phyloP scores from a whole-genome alignment of 371 early-diverging fungal genomes.

The Circinella umbellata region DNA sequence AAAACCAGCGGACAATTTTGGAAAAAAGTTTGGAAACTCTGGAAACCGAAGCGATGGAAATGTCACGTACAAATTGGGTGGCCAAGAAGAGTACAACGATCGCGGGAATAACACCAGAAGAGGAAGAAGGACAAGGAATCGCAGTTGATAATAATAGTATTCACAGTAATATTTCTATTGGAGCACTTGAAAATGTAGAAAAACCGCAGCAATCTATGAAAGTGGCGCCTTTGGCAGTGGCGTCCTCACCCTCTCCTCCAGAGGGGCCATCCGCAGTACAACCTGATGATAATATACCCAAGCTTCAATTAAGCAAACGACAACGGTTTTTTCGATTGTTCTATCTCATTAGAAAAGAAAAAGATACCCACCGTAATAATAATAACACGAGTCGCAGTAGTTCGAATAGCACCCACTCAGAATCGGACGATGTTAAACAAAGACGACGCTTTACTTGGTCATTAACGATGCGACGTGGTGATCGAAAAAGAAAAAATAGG shows the following conservation, averaged over 20 bases:
- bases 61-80: not conserved
- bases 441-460: not conserved
- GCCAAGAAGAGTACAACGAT: too few species aligned
- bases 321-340: slow-evolving; percentile 5
- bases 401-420: not conserved
- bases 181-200: too few species aligned
- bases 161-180: too few species aligned
- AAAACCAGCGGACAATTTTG: not conserved
- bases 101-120: too few species aligned
- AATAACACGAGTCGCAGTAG: not conserved
- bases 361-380: not conserved
- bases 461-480: slow-evolving; percentile 6
- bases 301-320: slow-evolving; percentile 4
- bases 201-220: not conserved
- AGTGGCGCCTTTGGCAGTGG: too few species aligned
- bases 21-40: not conserved
- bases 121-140: too few species aligned
- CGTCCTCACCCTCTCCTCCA: not conserved
- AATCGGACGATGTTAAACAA: not conserved
- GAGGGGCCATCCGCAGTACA: not conserved
- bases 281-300: not conserved
- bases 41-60: not conserved
- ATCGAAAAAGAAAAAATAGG: slow-evolving; percentile 6
- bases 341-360: not conserved
- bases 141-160: too few species aligned